Evolutionary conservation across 768 basidiomycete species (phyloP).

Genomic region (Mycena rebaudengoi): DNA sequence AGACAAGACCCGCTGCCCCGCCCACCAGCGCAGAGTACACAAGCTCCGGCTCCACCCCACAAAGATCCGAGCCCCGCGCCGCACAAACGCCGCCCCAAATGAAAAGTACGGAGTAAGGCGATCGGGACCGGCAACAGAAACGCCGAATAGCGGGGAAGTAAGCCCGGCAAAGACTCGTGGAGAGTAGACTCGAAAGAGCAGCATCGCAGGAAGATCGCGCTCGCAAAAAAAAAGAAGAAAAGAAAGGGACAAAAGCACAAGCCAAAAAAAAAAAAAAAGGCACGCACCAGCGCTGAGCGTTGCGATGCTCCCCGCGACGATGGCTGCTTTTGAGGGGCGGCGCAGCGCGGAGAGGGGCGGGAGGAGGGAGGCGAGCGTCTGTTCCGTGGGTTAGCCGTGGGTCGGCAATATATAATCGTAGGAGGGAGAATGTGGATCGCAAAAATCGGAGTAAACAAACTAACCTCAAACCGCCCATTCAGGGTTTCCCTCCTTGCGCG

Average conservation of each 20-base stretch:
- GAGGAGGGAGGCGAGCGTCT: constrained; percentile 68
- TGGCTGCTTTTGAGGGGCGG: constrained; percentile 79
- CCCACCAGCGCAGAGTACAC: too few relatives aligned
- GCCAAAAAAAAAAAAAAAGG: neutral
- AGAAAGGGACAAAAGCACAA: neutral
- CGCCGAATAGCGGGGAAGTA: too few relatives aligned
- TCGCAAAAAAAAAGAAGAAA: neutral
- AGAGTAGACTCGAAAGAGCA: too few relatives aligned
- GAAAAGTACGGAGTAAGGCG: too few relatives aligned
- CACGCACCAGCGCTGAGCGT: too few relatives aligned
- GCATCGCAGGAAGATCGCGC: too few relatives aligned
- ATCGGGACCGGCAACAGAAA: too few relatives aligned
- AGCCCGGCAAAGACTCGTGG: too few relatives aligned
- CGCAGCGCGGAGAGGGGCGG: constrained; percentile 73
- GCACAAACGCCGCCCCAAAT: too few relatives aligned
- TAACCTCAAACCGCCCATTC: constrained; percentile 88
- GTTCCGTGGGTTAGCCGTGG: neutral
- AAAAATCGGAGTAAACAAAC: constrained; percentile 29
- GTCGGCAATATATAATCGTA: neutral
- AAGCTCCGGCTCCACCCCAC: too few relatives aligned
- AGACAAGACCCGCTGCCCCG: too few relatives aligned
- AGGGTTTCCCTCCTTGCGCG: constrained; percentile 91
- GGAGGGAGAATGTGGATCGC: neutral
- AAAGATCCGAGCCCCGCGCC: too few relatives aligned
- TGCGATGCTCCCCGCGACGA: constrained; percentile 78